phyloP scores from a whole-genome alignment of 495 filamentous ascomycete genomes.

The Penicillium bovifimosum region DNA sequence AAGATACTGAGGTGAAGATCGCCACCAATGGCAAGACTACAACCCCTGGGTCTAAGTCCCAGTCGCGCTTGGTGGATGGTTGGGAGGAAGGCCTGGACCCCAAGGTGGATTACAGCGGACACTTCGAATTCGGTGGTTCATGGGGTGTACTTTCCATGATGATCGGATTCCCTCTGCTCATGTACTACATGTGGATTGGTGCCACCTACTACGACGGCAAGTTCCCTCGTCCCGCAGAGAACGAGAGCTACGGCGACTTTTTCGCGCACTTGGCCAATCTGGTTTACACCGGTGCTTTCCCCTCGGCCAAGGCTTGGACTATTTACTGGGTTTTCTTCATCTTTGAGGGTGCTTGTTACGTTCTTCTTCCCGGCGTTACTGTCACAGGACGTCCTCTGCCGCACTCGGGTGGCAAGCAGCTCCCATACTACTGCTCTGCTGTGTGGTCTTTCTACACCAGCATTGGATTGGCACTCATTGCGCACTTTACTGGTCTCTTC shows the following conservation, averaged over 20 bases:
- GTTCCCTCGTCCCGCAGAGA: slow-evolving; percentile 61
- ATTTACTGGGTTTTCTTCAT: slow-evolving; percentile 93
- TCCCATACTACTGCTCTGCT: slow-evolving; percentile 90
- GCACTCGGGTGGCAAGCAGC: slow-evolving; percentile 73
- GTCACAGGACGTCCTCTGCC: slow-evolving; percentile 80
- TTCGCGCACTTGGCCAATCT: slow-evolving; percentile 58
- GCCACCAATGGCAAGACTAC: slow-evolving; percentile 38
- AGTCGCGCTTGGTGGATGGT: slow-evolving; percentile 54
- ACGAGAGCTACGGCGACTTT: slow-evolving; percentile 64
- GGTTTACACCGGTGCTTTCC: slow-evolving; percentile 77
- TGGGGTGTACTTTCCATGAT: slow-evolving; percentile 75
- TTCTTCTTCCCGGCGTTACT: slow-evolving; percentile 77
- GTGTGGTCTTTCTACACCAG: slow-evolving; percentile 83
- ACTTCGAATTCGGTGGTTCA: slow-evolving; percentile 87
- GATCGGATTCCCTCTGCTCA: slow-evolving; percentile 83
- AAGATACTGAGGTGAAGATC: slow-evolving; percentile 20
- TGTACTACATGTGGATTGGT: slow-evolving; percentile 99
- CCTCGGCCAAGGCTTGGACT: slow-evolving; percentile 70
- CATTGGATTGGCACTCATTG: slow-evolving; percentile 55
- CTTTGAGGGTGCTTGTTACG: slow-evolving; percentile 75
- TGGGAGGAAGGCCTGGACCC: slow-evolving; percentile 65
- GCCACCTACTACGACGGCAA: slow-evolving; percentile 85
- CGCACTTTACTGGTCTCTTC: slow-evolving; percentile 82
- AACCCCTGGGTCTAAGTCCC: slow-evolving; percentile 15
- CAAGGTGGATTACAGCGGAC: slow-evolving; percentile 71